Percentiles rank a stretch among this genome's conserved stretches.
Conservation (phyloP, 2,329 filamentous ascomycete genomes). For the Talaromyces funiculosus region DNA sequence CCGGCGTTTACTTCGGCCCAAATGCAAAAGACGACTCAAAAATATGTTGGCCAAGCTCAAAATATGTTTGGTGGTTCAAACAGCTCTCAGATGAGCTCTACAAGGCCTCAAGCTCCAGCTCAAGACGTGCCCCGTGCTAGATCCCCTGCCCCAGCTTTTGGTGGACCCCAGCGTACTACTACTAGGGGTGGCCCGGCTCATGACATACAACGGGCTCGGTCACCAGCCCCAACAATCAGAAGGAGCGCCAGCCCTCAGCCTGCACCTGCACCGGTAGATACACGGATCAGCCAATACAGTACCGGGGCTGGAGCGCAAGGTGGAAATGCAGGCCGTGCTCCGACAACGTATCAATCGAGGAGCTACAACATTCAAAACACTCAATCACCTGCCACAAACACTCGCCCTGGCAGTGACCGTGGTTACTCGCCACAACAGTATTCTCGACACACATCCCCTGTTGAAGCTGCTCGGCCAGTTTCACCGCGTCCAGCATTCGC, state of each 20-base stretch:
- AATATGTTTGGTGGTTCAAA: slow-evolving; percentile 59
- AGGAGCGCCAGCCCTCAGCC: slow-evolving; percentile 33
- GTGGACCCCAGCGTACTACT: slow-evolving; percentile 29
- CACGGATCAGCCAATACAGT: slow-evolving; percentile 37
- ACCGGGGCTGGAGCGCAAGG: slow-evolving; percentile 16
- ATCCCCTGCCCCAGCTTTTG: slow-evolving; percentile 50
- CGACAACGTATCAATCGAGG: slow-evolving; percentile 42
- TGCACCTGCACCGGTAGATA: slow-evolving; percentile 21
- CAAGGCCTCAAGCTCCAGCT: slow-evolving; percentile 47
- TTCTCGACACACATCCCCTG: slow-evolving; percentile 34
- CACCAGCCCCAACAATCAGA: slow-evolving; percentile 49
- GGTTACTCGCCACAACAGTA: slow-evolving; percentile 43
- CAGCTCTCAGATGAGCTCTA: slow-evolving; percentile 52
- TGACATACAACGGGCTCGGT: slow-evolving; percentile 49
- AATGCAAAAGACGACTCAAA: slow-evolving; percentile 92
- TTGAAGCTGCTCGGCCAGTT: slow-evolving; percentile 37
- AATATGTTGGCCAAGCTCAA: slow-evolving; percentile 76
- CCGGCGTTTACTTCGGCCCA: slow-evolving; percentile 88
- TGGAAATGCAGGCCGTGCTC: slow-evolving; percentile 30
- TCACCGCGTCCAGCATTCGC: slow-evolving; percentile 51
- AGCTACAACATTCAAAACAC: slow-evolving; percentile 37
- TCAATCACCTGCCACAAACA: slow-evolving; percentile 30
- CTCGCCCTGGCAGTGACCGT: slow-evolving; percentile 30
- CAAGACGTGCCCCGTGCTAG: slow-evolving; percentile 44
- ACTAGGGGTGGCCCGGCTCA: slow-evolving; percentile 18